These are phyloP conservation scores for Monosporascus sp. DNA, from an alignment of 2,329 filamentous ascomycete genomes.

Conservation along the genomic window DNA sequence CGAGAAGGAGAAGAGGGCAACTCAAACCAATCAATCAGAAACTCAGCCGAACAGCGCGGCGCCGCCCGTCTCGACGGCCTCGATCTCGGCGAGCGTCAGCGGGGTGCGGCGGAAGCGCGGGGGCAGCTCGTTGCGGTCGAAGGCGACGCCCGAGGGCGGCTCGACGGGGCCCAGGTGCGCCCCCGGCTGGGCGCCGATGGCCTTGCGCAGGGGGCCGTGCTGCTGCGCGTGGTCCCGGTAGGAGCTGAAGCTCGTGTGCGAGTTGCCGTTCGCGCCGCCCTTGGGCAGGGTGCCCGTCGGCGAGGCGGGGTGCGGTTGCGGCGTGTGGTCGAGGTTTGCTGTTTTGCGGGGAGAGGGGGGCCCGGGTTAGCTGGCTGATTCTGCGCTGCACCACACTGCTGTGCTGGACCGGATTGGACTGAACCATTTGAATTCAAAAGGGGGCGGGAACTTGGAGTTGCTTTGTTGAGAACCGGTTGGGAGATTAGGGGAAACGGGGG, in stretches of 20 bases:
- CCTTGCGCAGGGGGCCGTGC: constrained; percentile 67
- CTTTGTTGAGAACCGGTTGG: neutral
- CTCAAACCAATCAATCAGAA: no score
- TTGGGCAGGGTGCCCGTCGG: constrained; percentile 59
- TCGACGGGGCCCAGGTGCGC: constrained; percentile 66
- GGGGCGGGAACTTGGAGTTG: no score
- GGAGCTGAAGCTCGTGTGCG: constrained; percentile 62
- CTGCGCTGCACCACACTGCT: neutral
- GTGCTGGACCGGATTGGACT: neutral
- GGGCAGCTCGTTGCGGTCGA: constrained; percentile 86
- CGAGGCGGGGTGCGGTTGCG: constrained; percentile 67
- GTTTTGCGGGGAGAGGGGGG: constrained; percentile 8
- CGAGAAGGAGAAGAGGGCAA: neutral
- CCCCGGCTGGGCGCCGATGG: constrained; percentile 51
- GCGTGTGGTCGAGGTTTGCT: constrained; percentile 69
- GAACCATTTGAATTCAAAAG: no score
- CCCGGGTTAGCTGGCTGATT: constrained; percentile 12
- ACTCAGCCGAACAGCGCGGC: constrained; percentile 52
- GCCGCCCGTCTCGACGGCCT: constrained; percentile 90
- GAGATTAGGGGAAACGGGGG: neutral
- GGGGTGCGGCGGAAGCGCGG: constrained; percentile 71
- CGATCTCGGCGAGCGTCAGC: constrained; percentile 80
- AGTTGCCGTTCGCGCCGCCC: constrained; percentile 29
- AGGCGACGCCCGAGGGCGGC: constrained; percentile 69
- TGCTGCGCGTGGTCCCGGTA: constrained; percentile 76